Evolutionary conservation across 495 filamentous ascomycete genomes (phyloP).

Genomic region (Trichoderma parareesei): DNA sequence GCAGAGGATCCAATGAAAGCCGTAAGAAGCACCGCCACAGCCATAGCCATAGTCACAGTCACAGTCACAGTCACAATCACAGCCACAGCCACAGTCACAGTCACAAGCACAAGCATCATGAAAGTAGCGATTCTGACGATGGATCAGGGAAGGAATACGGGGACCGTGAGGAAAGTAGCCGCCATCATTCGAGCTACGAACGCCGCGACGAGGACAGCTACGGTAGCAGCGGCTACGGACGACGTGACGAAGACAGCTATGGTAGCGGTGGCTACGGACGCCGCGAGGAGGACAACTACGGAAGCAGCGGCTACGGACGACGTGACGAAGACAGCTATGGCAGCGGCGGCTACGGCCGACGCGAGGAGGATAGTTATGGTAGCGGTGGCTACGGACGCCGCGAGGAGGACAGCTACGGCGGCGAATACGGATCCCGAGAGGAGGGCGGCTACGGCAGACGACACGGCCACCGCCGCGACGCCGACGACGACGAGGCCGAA

Average conservation of each 20-base stretch:
- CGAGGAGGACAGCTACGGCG: conserved; percentile 6
- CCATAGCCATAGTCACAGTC: background rate
- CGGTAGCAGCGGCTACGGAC: background rate
- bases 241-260: conserved; percentile 1
- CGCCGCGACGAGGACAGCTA: background rate
- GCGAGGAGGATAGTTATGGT: background rate
- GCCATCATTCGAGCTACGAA: background rate
- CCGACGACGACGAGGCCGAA: background rate
- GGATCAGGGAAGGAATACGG: background rate
- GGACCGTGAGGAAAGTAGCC: background rate
- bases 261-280: background rate
- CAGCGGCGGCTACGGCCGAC: background rate
- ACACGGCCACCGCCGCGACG: background rate
- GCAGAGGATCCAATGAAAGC: conserved; percentile 6
- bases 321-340: conserved; percentile 6
- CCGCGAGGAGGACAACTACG: background rate
- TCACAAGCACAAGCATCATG: background rate
- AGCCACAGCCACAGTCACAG: background rate
- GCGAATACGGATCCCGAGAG: background rate
- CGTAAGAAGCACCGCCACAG: conserved; percentile 14
- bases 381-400: background rate
- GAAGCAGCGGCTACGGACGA: background rate
- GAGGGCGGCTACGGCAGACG: background rate
- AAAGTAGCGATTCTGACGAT: background rate
- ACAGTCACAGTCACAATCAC: conserved; percentile 14